A percentile compares a stretch with the other conserved stretches of the same genome.
These are phyloP conservation scores for Trypanosomatidae sp. DNA, from an alignment of 208 protist genomes.

Conservation along the genomic window DNA sequence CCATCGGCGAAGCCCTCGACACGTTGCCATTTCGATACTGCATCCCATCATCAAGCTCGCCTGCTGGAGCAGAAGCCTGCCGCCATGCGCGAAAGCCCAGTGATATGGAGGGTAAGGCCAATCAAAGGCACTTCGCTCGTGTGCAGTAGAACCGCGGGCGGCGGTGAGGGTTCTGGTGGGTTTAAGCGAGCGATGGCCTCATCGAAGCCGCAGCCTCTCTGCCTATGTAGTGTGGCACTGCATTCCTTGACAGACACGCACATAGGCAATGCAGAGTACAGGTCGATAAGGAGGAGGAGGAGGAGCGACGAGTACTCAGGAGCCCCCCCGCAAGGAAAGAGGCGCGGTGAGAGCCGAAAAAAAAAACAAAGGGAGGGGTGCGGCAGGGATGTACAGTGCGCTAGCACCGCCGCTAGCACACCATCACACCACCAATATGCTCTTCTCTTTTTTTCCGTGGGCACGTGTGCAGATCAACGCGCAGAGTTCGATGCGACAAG, in stretches of 20 bases:
- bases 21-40: background rate
- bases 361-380: background rate
- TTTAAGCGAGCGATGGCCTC: background rate
- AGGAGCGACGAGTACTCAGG: background rate
- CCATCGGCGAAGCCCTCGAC: background rate
- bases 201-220: background rate
- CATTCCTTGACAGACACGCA: background rate
- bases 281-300: background rate
- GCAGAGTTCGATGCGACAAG: background rate
- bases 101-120: conserved; percentile 10
- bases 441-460: background rate
- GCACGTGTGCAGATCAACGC: background rate
- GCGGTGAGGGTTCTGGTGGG: background rate
- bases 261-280: background rate
- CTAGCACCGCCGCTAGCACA: background rate
- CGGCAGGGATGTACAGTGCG: background rate
- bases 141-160: background rate
- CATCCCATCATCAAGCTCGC: background rate
- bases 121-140: conserved; percentile 16
- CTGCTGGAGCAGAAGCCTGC: background rate
- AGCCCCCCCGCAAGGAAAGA: background rate
- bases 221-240: background rate
- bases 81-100: conserved; percentile 13
- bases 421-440: background rate
- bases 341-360: background rate